Conservation (phyloP, 148 eudicot genomes). For the Selenicereus undatus region DNA sequence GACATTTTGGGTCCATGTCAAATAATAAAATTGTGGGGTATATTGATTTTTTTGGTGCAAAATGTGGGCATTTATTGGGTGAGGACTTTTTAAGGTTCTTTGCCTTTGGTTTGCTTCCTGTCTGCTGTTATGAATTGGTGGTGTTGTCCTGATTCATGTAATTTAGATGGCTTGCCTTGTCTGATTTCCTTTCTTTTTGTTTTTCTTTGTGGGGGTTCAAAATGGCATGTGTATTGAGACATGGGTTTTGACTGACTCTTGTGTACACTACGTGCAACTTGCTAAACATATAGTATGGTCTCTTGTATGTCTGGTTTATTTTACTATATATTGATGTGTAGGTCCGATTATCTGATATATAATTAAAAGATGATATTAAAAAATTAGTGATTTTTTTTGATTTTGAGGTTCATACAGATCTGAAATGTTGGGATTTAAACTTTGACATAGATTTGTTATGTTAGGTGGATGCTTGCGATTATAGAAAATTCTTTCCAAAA, state of each 20-base stretch:
- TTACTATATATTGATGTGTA: too few species aligned
- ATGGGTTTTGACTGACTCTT: conserved; percentile 10
- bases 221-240: conserved; percentile 15
- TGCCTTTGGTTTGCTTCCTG: not conserved
- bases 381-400: too few species aligned
- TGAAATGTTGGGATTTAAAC: too few species aligned
- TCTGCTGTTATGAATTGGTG: not conserved
- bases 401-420: too few species aligned
- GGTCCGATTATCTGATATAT: too few species aligned
- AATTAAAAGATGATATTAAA: too few species aligned
- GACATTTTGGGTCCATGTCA: conserved; percentile 18
- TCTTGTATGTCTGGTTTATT: too few species aligned
- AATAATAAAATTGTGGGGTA: not conserved
- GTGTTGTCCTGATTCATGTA: conserved; percentile 24
- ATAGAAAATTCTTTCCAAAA: too few species aligned
- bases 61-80: conserved; percentile 11
- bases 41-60: conserved; percentile 13
- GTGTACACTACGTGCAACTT: too few species aligned
- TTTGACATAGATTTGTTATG: too few species aligned
- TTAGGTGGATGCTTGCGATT: too few species aligned
- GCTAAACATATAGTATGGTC: too few species aligned
- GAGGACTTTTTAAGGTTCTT: not conserved
- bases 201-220: not conserved
- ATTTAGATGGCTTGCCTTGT: not conserved
- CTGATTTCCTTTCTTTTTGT: not conserved